Percentiles rank a stretch among this genome's conserved stretches.
These are phyloP conservation scores for Paraphaeosphaeria sporulosa DNA, from an alignment of 2,329 filamentous ascomycete genomes.

Conservation along the genomic window DNA sequence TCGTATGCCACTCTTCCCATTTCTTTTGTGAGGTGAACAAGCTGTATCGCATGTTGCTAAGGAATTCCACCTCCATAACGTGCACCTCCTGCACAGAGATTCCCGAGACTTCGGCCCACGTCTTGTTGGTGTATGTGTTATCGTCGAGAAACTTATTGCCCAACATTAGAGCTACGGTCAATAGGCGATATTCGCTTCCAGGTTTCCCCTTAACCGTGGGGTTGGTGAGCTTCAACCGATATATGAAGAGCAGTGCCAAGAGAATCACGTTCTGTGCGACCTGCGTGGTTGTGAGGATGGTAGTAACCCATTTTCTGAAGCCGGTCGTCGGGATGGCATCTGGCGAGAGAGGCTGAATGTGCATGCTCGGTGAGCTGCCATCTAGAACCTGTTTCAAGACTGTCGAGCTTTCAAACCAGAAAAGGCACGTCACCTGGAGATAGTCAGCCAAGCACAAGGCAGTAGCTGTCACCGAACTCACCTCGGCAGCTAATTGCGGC, in stretches of 20 bases:
- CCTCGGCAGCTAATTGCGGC: conserved; percentile 51
- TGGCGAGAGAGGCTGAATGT: conserved; percentile 65
- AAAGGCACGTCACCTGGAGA: conserved; percentile 85
- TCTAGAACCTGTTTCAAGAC: conserved; percentile 78
- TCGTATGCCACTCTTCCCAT: conserved; percentile 87
- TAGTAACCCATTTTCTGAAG: conserved; percentile 93
- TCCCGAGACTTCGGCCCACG: conserved; percentile 96
- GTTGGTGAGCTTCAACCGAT: conserved; percentile 89
- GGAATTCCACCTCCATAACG: conserved; percentile 99
- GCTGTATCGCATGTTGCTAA: conserved; percentile 98
- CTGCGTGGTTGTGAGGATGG: conserved; percentile 90
- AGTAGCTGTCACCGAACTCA: conserved; percentile 24
- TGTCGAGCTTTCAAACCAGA: conserved; percentile 95
- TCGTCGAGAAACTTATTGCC: conserved; percentile 99
- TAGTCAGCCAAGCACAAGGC: conserved; percentile 19
- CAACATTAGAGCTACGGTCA: conserved; percentile 96
- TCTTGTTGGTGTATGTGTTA: conserved; percentile 99
- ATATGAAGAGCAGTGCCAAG: conserved; percentile 89
- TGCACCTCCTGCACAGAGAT: conserved; percentile 96
- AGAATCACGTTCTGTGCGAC: conserved; percentile 96
- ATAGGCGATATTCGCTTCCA: conserved; percentile 89
- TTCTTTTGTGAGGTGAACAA: conserved; percentile 84
- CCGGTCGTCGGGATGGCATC: conserved; percentile 79
- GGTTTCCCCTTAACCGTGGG: conserved; percentile 87
- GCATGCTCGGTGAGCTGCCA: conserved; percentile 51